Conservation (phyloP, 495 filamentous ascomycete species). For the Daldinia bambusicola region DNA sequence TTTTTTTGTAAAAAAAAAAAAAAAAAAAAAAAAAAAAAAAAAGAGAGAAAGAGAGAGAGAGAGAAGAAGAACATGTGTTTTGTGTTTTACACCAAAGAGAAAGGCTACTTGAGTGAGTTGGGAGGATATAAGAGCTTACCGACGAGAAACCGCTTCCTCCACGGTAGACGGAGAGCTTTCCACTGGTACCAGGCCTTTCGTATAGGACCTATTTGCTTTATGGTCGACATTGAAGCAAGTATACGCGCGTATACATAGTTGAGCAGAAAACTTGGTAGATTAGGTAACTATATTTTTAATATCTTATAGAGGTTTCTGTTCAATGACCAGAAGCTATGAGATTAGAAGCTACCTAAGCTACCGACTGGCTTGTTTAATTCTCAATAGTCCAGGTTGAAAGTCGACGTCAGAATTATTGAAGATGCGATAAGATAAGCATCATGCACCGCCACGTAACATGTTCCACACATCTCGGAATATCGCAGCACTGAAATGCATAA, state of each 20-base stretch:
- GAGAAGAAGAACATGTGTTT: too few species aligned
- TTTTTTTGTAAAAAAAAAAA: too few species aligned
- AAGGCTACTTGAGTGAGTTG: conserved; percentile 12
- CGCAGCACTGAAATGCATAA: too few species aligned
- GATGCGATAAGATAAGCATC: conserved; percentile 27
- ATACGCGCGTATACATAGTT: conserved; percentile 6
- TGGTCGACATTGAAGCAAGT: conserved; percentile 22
- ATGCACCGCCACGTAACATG: conserved; percentile 26
- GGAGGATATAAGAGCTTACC: conserved; percentile 62
- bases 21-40: too few species aligned
- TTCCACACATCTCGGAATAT: too few species aligned
- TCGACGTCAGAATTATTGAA: conserved; percentile 42
- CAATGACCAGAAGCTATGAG: background rate
- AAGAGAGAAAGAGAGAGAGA: too few species aligned
- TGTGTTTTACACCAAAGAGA: background rate
- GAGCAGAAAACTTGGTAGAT: background rate
- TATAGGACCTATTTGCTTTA: conserved; percentile 52
- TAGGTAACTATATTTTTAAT: too few species aligned
- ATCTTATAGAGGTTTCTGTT: background rate
- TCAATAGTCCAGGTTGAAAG: background rate
- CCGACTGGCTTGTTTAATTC: background rate
- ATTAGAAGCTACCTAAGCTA: background rate
- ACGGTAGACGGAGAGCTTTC: conserved; percentile 85
- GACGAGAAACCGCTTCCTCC: conserved; percentile 82
- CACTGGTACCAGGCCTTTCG: conserved; percentile 77